Percentiles rank a stretch among this genome's conserved stretches.
Conservation (phyloP, 495 filamentous ascomycete genomes). For the Penicillium pancosmium region DNA sequence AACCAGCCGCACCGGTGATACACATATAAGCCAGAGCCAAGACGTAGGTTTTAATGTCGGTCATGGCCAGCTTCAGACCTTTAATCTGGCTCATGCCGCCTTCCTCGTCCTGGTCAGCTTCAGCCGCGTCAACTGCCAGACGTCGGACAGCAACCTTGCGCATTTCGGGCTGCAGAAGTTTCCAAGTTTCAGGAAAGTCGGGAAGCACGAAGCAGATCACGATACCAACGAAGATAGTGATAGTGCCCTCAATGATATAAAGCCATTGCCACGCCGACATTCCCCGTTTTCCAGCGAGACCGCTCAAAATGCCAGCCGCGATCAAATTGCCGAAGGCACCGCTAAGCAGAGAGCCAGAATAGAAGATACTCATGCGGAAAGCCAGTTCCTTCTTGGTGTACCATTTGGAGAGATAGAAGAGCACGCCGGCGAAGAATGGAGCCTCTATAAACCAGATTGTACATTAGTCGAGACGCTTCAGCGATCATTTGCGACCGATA, state of each 20-base stretch:
- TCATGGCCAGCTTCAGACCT: conserved; percentile 55
- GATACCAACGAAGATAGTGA: conserved; percentile 46
- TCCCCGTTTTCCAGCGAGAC: conserved; percentile 43
- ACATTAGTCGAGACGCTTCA: neutral
- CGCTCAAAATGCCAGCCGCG: conserved; percentile 54
- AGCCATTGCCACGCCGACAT: conserved; percentile 56
- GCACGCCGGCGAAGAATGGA: conserved; percentile 53
- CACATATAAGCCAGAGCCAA: conserved; percentile 55
- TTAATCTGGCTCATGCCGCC: conserved; percentile 51
- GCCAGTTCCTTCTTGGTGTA: conserved; percentile 61
- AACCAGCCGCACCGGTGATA: conserved; percentile 53
- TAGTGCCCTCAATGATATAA: conserved; percentile 52
- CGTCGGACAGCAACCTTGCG: conserved; percentile 53
- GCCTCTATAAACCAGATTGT: conserved; percentile 35
- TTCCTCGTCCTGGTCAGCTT: conserved; percentile 52
- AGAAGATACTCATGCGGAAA: conserved; percentile 65
- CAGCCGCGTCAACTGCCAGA: conserved; percentile 48
- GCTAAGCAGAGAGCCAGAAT: conserved; percentile 63
- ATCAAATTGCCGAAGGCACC: conserved; percentile 69
- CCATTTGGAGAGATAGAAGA: conserved; percentile 63
- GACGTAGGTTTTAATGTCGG: conserved; percentile 53
- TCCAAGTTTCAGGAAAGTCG: conserved; percentile 55
- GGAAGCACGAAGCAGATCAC: conserved; percentile 45
- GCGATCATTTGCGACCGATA: neutral
- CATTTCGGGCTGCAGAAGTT: conserved; percentile 47